Evolutionary conservation across 2,329 filamentous ascomycete species (phyloP).

Genomic region (Aspergillus fijiensis): DNA sequence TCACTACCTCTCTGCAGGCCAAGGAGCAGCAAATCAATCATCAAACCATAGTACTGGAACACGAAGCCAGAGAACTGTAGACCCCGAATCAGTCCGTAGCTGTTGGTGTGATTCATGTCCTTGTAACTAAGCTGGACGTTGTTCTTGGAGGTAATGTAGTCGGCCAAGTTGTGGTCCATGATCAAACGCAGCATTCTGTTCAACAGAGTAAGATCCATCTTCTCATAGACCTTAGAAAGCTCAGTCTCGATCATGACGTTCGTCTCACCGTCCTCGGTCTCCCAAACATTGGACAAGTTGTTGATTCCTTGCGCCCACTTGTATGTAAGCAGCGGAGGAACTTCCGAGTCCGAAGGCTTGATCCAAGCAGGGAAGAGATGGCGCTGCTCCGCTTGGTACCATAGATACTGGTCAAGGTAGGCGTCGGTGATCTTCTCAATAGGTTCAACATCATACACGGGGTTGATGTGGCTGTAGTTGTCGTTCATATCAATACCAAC

Average conservation of each 20-base stretch:
- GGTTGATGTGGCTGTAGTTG: conserved; percentile 98
- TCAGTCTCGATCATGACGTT: conserved; percentile 99
- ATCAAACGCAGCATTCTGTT: conserved; percentile 91
- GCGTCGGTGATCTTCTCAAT: conserved; percentile 99
- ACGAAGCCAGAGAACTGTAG: conserved; percentile 98
- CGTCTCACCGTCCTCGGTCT: conserved; percentile 88
- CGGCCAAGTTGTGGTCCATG: conserved; percentile 98
- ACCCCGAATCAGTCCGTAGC: conserved; percentile 96
- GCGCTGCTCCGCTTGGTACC: conserved; percentile 97
- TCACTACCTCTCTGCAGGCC: conserved; percentile 96
- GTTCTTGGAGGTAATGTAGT: conserved; percentile 99
- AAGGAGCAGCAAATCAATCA: conserved; percentile 87
- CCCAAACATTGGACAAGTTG: conserved; percentile 94
- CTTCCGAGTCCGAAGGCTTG: conserved; percentile 97
- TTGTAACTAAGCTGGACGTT: conserved; percentile 99
- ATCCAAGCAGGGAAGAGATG: conserved; percentile 98
- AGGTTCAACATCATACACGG: conserved; percentile 97
- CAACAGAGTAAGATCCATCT: conserved; percentile 93
- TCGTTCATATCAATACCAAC: conserved; percentile 99
- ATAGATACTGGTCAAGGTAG: conserved; percentile 96
- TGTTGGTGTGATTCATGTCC: conserved; percentile 99
- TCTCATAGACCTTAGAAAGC: conserved; percentile 98
- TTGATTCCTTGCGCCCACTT: conserved; percentile 99
- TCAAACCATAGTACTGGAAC: conserved; percentile 97
- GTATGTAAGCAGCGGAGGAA: conserved; percentile 89